Base-by-base conservation (phyloP, 495 filamentous ascomycete genomes). In the Neurospora hispaniola region DNA sequence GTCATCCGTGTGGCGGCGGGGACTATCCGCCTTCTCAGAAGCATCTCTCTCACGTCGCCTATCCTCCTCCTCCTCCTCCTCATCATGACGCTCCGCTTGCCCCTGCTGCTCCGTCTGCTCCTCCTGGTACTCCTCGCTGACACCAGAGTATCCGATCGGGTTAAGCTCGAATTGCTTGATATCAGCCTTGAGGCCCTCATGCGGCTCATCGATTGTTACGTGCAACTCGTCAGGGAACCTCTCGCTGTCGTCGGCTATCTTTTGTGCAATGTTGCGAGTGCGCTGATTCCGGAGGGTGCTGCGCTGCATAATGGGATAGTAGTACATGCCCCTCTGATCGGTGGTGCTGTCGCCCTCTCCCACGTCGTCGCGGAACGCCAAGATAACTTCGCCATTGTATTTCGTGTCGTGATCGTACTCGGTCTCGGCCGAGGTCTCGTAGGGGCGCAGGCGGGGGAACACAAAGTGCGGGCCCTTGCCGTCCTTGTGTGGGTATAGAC, bases 281-380 rank as follows among this genome's bases (percentile, higher is more conserved):
- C 88, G 83, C 80, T 88, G 86, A 41, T 84, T 87, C 72, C 84
- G 81, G 74, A 90, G 85, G 35, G 82, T 80, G 71, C 82, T 85
- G 31, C 85, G 90, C 81, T 93, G 91, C 71, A 92, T 82, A 74
- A 98, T 88, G 0, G 94, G 94, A 76, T 98, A 98, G 79, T 94
- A 98, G 81, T 93, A 98, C 10, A 93, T 94, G 23, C 88, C 96
- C 77, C 89, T 89, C 73, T 88, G 84, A 41, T 80, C 74, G 66
- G 79, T 77, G 75, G 78, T 80, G 70, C 78, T 78, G 46, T 76
- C 77, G n/a, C 71, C 35, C 44, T 78, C 74, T 71, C 80, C 74
- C 59, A 83, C 82, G 73, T 83, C 82, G 71, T 85, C 81, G 73
- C 85, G 83, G 73, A 85, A 81, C 11, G 84, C 81, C 2, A 89